Evolutionary conservation across 179 eudicot species (phyloP).

Genomic region (Patellifolia procumbens): DNA sequence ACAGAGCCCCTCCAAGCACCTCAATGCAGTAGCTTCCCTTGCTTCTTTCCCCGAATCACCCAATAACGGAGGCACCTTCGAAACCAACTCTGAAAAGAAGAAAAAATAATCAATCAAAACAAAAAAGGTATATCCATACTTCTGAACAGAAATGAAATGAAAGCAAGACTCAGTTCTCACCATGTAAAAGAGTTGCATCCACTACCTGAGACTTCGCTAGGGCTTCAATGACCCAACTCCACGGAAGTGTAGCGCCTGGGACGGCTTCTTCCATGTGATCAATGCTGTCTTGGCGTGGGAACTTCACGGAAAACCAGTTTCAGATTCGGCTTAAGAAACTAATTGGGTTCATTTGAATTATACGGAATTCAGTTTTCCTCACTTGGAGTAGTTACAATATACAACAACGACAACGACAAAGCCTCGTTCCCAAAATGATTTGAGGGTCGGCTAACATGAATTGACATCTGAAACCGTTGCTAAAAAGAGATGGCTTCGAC

Average conservation of each 20-base stretch:
- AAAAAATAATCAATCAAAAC: too few species aligned
- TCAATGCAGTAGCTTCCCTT: conserved; percentile 35
- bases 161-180: conserved; percentile 29
- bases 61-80: background rate
- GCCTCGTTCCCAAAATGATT: too few species aligned
- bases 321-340: too few species aligned
- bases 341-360: background rate
- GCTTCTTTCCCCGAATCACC: conserved; percentile 28
- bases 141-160: background rate
- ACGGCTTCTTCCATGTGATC: conserved; percentile 22
- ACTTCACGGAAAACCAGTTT: too few species aligned
- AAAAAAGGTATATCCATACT: too few species aligned
- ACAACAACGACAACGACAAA: too few species aligned
- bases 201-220: conserved; percentile 49
- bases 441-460: too few species aligned
- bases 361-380: background rate
- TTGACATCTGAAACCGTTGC: too few species aligned
- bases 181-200: conserved; percentile 41
- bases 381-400: background rate
- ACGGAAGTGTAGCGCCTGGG: conserved; percentile 39
- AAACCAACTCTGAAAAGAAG: conserved; percentile 35
- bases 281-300: background rate
- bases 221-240: conserved; percentile 76
- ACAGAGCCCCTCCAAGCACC: conserved; percentile 36
- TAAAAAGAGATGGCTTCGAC: too few species aligned